Evolutionary conservation across 176 grass and related monocot genomes (phyloP), one percentile per base, ranked within the genome.

Genomic region (Bonia amplexicaulis): DNA sequence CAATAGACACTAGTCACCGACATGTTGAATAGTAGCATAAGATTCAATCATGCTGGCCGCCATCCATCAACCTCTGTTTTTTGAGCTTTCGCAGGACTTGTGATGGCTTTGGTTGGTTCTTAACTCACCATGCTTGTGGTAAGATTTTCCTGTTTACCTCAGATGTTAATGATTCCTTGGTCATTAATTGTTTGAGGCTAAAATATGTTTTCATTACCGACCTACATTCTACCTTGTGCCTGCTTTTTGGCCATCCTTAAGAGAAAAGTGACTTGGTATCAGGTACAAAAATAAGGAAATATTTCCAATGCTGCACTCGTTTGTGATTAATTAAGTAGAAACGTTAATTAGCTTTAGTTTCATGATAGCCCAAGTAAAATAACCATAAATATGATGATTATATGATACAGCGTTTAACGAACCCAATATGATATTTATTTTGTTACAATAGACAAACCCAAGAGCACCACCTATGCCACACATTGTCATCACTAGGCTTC

Each of bases 61-160:
- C 14, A 66, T 67, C 47, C 19, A 57, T 9, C 31, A 60, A 77
- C 25, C 5, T 39, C 20, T 78, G 10, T 63, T 69, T 48, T 7
- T 87, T 64, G 5, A 48, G 3, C 45, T 41, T 88, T 31, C 7
- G 73, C 87, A 98, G 96, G 91, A 68, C 93, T 98, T 55, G 93
- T 98, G 69, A 95, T 98, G 93, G 83, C 96, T 35, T 90, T 98
- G 29, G 85, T 98, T 74, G 96, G 96, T 22, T 98, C 96, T 83
- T 86, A 95, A 49, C 81, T 98, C 73, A 92, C 91, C 44, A 98
- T 94, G 96, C 96, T 98, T 67, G 91, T 98, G 80, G 96, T 95
- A 95, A 90, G 85, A 75, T 74, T 66, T 52, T 16, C 33, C 5
- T 64, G 7, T 65, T 69, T 59, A 60, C 4, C 31, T 45, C 17